These are phyloP conservation scores for Penicillium simplicissimum DNA, from an alignment of 495 filamentous ascomycete genomes.

Conservation along the genomic window DNA sequence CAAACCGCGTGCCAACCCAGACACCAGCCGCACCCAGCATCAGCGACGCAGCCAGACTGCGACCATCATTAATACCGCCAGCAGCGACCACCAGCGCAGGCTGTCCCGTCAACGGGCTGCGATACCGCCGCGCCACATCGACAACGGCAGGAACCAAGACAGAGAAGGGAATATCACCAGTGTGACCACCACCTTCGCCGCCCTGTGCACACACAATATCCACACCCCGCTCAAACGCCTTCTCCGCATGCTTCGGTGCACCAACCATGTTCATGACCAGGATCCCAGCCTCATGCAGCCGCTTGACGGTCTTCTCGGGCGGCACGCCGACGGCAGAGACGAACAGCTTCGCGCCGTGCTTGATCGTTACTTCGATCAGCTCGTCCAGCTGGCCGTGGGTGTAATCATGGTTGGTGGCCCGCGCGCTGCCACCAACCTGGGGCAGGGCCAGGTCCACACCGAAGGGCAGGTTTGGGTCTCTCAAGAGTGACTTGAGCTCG, in stretches of 20 bases:
- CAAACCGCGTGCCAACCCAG: slow-evolving; percentile 86
- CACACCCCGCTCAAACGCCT: slow-evolving; percentile 76
- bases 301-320: slow-evolving; percentile 63
- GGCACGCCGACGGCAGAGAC: slow-evolving; percentile 83
- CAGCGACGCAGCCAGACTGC: slow-evolving; percentile 67
- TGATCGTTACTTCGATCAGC: slow-evolving; percentile 76
- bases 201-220: slow-evolving; percentile 86
- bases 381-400: slow-evolving; percentile 80
- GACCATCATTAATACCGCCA: slow-evolving; percentile 71
- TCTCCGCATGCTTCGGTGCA: slow-evolving; percentile 79
- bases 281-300: slow-evolving; percentile 72
- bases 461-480: slow-evolving; percentile 67
- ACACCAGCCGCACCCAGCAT: slow-evolving; percentile 75
- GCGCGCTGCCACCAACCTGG: slow-evolving; percentile 74
- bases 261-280: slow-evolving; percentile 97
- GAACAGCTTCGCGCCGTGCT: slow-evolving; percentile 76
- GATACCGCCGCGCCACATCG: slow-evolving; percentile 66
- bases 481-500: slow-evolving; percentile 73
- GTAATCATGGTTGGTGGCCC: slow-evolving; percentile 91
- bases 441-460: slow-evolving; percentile 87
- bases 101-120: slow-evolving; percentile 53
- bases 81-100: slow-evolving; percentile 72
- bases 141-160: slow-evolving; percentile 75
- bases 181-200: slow-evolving; percentile 78
- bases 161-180: slow-evolving; percentile 71